Evolutionary conservation across 176 grass and related monocot species (phyloP), one percentile per base, ranked within the genome.

Genomic region (Rhipidocladum racemiflorum): DNA sequence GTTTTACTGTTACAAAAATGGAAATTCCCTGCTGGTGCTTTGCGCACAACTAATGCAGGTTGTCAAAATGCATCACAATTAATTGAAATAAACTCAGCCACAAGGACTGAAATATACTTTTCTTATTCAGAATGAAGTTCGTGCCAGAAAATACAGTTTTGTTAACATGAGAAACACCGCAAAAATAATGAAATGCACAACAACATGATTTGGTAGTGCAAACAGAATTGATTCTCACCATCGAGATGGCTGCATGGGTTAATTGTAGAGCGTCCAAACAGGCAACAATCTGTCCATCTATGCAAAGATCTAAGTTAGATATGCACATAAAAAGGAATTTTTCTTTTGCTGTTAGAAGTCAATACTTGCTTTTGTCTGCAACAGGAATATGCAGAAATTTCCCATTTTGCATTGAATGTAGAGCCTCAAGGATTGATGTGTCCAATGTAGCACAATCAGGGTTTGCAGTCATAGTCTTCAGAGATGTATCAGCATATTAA

Each of bases 301-400:
- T 84, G 61, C 21, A 89, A 85, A 84, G 0, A 40, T 30, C 4
- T 18, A 80, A 53, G 49, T 84, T 61, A 80, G 74, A 72, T 42
- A 75, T 6, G 34, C 3, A 32, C 12, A 68, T 30, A 23, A 30
- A 74, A 74, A 51, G 8, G 5, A 51, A 60, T 7, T 3, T 46
- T 6, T 29, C 5, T 35, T 60, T 60, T 61, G 38, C 1, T 38
- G 18, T 61, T 61, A 75, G 30, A 84, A 74, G 25, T 39, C 17
- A 61, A 40, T 86, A 72, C 61, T 84, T 97, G 79, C 92, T 85
- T 97, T 76, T 90, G 71, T 87, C 81, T 59, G 80, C 13, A n/a
- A 97, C 92, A 32, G 81, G 95, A 87, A 97, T 90, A 92, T 97
- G 95, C 48, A 90, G 83, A 83, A 79, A 92, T 78, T 92, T 97